These are phyloP conservation scores for Taphrina communis DNA, from an alignment of 1,139 yeast genomes.

Conservation along the genomic window DNA sequence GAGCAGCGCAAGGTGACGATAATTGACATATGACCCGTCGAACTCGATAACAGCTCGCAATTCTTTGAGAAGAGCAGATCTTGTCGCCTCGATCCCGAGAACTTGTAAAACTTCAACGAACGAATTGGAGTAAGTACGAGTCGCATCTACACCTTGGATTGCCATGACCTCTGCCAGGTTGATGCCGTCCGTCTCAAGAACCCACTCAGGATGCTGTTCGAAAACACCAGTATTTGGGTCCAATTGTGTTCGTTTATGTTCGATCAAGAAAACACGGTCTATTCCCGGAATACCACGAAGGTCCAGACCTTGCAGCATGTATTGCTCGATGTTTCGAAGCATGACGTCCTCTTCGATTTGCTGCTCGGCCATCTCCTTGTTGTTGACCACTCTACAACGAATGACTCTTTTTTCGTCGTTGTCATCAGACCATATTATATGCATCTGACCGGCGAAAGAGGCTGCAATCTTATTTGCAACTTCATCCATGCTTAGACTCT, in stretches of 20 bases:
- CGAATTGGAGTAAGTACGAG: slow-evolving; percentile 90
- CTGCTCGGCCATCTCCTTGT: slow-evolving; percentile 86
- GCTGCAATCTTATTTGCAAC: slow-evolving; percentile 95
- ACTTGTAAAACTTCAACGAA: slow-evolving; percentile 95
- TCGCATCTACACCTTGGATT: slow-evolving; percentile 90
- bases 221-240: slow-evolving; percentile 66
- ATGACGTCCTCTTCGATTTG: slow-evolving; percentile 93
- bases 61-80: slow-evolving; percentile 91
- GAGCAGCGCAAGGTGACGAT: slow-evolving; percentile 95
- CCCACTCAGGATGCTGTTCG: slow-evolving; percentile 93
- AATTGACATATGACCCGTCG: slow-evolving; percentile 98
- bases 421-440: slow-evolving; percentile 99
- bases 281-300: slow-evolving; percentile 96
- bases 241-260: slow-evolving; percentile 69
- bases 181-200: slow-evolving; percentile 97
- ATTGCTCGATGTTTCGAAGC: slow-evolving; percentile 91
- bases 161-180: slow-evolving; percentile 94
- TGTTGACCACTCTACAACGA: slow-evolving; percentile 94
- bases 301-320: slow-evolving; percentile 93
- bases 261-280: slow-evolving; percentile 89
- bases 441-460: slow-evolving; percentile 76
- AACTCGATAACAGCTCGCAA: slow-evolving; percentile 96
- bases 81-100: slow-evolving; percentile 97
- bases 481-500: slow-evolving; percentile 96
- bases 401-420: slow-evolving; percentile 95